Base-by-base conservation (phyloP, 163 green algal genomes). In the Volvox carteri region DNA sequence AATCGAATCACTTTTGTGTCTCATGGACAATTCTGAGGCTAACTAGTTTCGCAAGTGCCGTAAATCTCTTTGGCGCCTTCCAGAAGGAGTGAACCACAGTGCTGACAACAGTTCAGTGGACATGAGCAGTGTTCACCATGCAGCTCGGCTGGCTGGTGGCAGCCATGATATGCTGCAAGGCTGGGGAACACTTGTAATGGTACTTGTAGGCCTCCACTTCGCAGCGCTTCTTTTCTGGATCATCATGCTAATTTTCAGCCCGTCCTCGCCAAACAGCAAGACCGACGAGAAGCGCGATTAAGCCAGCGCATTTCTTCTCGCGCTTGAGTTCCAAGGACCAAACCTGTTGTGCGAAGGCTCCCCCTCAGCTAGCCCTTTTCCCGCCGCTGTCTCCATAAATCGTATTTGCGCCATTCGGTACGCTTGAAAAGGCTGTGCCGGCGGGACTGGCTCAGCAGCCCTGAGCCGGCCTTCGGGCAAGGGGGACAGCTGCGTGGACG, bases 101-200 rank as follows among this genome's bases (percentile, higher is more conserved):
- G 37, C 21, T 70, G 19, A 11, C 28, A 35, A 18, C 1, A 83
- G 23, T 19, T 30, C 3, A 35, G 8, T 23, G 54, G 75, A 84
- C 46, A 88, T 88, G 81, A 80, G 46, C 3, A 60, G 81, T n/a
- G 9, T 88, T 50, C 81, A 88, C 48, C 81, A 88, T 37, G 81
- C 81, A n/a, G 18, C 46, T 8, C 65, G 81, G 23, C 46, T 88
- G 18, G n/a, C 44, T 39, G 30, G 25, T 30, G 81, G 81, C n/a
- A 30, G 25, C 50, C 23, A 78, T 44, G 44, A 86, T 12, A 14
- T 86, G 35, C 52, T 90, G 2, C 77, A 85, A 41, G 84, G 70
- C 18, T 89, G 70, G 70, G 70, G 84, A 18, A 84, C 70, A 6
- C 70, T 89, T 3, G 84, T 89, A 23, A 35, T 54, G 5, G 33